Evolutionary conservation across 768 basidiomycete species (phyloP).

Genomic region (Pisolithus microcarpus): DNA sequence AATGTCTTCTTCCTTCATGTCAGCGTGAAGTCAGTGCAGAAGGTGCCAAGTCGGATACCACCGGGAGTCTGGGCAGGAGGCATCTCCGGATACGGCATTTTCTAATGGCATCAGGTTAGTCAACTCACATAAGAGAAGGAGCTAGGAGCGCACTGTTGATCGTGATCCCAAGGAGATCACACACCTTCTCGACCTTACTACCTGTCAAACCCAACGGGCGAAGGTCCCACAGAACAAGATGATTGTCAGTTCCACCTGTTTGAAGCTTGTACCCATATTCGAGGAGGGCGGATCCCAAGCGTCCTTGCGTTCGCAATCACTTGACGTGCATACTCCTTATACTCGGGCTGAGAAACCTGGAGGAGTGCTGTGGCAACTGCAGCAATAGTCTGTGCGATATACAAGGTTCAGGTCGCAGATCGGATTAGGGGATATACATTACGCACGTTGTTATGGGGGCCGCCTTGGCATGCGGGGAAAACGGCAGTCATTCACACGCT

Average conservation of each 20-base stretch:
- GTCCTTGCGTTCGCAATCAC: slow-evolving; percentile 84
- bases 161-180: slow-evolving; percentile 93
- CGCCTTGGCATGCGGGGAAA: slow-evolving; percentile 99
- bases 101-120: slow-evolving; percentile 35
- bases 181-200: slow-evolving; percentile 97
- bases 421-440: not conserved
- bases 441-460: slow-evolving; percentile 94
- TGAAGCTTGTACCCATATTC: slow-evolving; percentile 91
- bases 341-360: slow-evolving; percentile 85
- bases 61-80: slow-evolving; percentile 93
- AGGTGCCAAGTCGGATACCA: slow-evolving; percentile 93
- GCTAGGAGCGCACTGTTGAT: slow-evolving; percentile 69
- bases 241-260: slow-evolving; percentile 95
- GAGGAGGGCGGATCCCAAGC: slow-evolving; percentile 63
- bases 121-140: not conserved
- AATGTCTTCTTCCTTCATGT: slow-evolving; percentile 87
- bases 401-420: not conserved
- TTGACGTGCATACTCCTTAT: slow-evolving; percentile 88
- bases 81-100: slow-evolving; percentile 96
- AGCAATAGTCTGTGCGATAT: slow-evolving; percentile 69
- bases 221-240: slow-evolving; percentile 96
- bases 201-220: slow-evolving; percentile 95
- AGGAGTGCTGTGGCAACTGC: slow-evolving; percentile 88
- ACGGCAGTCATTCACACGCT: slow-evolving; percentile 94
- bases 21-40: slow-evolving; percentile 90